Evolutionary conservation across 352 stramenopile species (phyloP).

Genomic region (Globisporangium acanthophoron): DNA sequence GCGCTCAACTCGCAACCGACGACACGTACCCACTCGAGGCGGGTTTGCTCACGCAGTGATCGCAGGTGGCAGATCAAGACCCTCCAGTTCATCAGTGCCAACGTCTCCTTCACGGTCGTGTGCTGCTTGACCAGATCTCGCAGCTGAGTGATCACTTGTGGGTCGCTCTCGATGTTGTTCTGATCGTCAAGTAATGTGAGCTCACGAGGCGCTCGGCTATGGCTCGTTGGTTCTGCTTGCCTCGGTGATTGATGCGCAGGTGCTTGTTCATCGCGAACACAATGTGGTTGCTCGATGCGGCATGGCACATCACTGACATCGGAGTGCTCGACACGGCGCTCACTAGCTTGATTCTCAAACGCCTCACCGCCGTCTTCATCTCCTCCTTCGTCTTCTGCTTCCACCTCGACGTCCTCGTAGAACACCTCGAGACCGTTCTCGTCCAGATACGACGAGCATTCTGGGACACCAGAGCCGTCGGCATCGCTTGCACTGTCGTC

Average conservation of each 20-base stretch:
- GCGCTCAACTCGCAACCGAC: background rate
- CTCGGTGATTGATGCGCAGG: background rate
- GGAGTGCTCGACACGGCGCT: background rate
- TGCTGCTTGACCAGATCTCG: conserved; percentile 36
- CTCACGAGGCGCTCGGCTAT: background rate
- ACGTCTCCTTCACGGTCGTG: conserved; percentile 14
- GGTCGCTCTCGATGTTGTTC: conserved; percentile 26
- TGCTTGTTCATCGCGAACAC: background rate
- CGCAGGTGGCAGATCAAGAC: conserved; percentile 36
- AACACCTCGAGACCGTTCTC: conserved; percentile 20
- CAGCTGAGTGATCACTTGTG: conserved; percentile 43
- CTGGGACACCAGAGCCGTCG: background rate
- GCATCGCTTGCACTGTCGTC: background rate
- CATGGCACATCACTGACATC: background rate
- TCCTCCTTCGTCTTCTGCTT: conserved; percentile 13
- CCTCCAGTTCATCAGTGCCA: conserved; percentile 34
- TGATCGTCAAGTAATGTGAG: background rate
- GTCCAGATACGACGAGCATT: conserved; percentile 18
- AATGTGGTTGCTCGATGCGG: background rate
- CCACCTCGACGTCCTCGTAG: conserved; percentile 21
- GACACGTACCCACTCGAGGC: conserved; percentile 36
- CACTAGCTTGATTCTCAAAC: background rate
- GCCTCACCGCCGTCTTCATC: background rate
- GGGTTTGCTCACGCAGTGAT: conserved; percentile 18
- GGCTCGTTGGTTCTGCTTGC: background rate